A percentile compares a stretch with the other conserved stretches of the same genome.
phyloP scores from a whole-genome alignment of 2,329 filamentous ascomycete species.

The Fusarium foetens region DNA sequence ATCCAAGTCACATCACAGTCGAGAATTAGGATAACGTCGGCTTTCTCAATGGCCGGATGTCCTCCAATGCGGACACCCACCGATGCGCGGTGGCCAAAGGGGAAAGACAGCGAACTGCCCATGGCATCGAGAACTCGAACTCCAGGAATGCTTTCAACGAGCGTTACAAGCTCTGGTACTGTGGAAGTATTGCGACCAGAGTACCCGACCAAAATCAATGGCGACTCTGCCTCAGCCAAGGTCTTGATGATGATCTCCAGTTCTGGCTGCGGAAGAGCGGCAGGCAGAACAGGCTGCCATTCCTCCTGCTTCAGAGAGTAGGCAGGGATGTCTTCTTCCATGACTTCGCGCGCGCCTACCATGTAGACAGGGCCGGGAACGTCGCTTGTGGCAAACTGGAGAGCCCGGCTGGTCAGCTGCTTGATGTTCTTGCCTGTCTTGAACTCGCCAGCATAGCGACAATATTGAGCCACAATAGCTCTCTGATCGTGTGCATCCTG shows the following conservation, averaged over 20 bases:
- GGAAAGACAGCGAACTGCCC: constrained; percentile 83
- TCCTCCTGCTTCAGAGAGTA: constrained; percentile 73
- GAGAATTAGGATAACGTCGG: constrained; percentile 84
- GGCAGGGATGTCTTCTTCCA: constrained; percentile 83
- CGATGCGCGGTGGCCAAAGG: constrained; percentile 43
- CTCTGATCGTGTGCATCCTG: constrained; percentile 85
- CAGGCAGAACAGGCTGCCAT: constrained; percentile 76
- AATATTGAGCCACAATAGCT: constrained; percentile 83
- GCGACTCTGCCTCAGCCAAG: constrained; percentile 10
- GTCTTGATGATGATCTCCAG: constrained; percentile 3
- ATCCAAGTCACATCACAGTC: constrained; percentile 96
- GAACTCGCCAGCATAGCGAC: constrained; percentile 82
- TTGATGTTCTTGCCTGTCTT: constrained; percentile 86
- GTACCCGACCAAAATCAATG: constrained; percentile 14
- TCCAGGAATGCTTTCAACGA: constrained; percentile 73
- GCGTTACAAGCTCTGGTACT: constrained; percentile 64
- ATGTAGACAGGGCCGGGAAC: constrained; percentile 84
- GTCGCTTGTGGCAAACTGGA: constrained; percentile 81
- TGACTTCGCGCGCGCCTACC: constrained; percentile 78
- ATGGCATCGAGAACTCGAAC: constrained; percentile 78
- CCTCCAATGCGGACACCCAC: constrained; percentile 56
- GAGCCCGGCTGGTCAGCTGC: constrained; percentile 83
- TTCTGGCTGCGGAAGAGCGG: constrained; percentile 61
- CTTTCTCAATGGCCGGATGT: constrained; percentile 76
- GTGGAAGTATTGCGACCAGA: constrained; percentile 10